Percentiles rank a stretch among this genome's conserved stretches.
Conservation (phyloP, 805 yeast genomes). For the Saturnispora hagleri region DNA sequence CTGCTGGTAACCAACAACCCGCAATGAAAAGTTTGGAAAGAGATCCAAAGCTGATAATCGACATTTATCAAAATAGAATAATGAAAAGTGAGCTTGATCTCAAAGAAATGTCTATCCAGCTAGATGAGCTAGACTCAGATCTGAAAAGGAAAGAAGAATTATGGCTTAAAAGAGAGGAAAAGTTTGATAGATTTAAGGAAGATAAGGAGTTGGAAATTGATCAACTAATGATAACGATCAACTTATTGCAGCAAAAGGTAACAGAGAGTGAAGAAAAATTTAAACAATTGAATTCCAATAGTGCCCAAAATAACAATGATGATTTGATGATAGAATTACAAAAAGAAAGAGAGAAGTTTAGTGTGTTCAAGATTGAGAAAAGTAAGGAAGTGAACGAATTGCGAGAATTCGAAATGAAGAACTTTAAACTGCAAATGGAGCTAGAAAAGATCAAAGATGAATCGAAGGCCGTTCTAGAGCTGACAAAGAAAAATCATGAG, state of each 20-base stretch:
- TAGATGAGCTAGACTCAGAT: constrained; percentile 40
- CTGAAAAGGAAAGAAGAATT: constrained; percentile 39
- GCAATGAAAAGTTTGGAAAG: not conserved
- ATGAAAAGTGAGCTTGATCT: constrained; percentile 37
- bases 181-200: constrained; percentile 36
- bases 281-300: not conserved
- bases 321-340: constrained; percentile 1
- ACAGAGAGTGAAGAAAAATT: constrained; percentile 38
- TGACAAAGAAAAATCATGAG: not conserved
- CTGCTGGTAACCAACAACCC: not conserved
- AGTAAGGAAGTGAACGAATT: constrained; percentile 12
- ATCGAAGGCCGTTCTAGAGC: not conserved
- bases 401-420: constrained; percentile 14
- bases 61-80: constrained; percentile 21
- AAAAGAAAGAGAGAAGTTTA: constrained; percentile 3
- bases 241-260: constrained; percentile 44
- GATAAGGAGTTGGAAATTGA: constrained; percentile 46
- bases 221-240: constrained; percentile 51
- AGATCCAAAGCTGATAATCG: not conserved
- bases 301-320: not conserved
- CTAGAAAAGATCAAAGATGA: constrained; percentile 10
- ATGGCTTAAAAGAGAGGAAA: constrained; percentile 36
- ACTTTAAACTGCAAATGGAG: constrained; percentile 11
- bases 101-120: constrained; percentile 38
- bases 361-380: constrained; percentile 10